Evolutionary conservation across 179 eudicot genomes (phyloP), one percentile per base, ranked within the genome.

Genomic region (Dionaea muscipula): DNA sequence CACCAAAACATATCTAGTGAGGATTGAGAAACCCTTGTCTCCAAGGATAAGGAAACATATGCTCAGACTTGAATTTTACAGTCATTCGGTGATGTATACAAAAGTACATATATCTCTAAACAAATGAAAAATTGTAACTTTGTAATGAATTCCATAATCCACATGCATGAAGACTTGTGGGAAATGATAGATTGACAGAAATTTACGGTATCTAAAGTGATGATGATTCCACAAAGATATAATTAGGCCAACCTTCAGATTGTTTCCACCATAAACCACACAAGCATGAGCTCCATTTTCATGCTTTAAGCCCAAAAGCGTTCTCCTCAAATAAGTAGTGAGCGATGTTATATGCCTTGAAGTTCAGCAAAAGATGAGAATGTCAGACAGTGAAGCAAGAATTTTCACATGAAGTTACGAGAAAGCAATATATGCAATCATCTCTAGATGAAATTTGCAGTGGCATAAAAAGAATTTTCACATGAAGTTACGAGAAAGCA

Each of bases 261-360:
- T 60, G 41, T 63, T 52, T n/a, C 66, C 43, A 37, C 91, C 95
- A 80, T 90, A 90, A 12, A 90, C 24, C 50, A 60, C 72, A 68
- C 91, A 84, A 56, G 66, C 81, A 69, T 53, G 55, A 24, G 46
- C 56, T 60, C 94, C 95, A 79, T 80, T 78, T 57, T 56, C 83
- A 80, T 86, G 95, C 73, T 73, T 81, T 59, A 90, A 63, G 39
- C 70, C 65, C 60, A 68, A 66, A 38, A 90, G 83, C 57, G 24
- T 59, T 56, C 65, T 72, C 81, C 84, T 78, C 62, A 81, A 57
- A 65, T 86, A 86, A 47, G 72, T 64, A 22, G 94, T 77, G 24
- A 90, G 90, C 26, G 95, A 80, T 23, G 75, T 46, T 22, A 82
- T 77, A 59, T 90, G 97, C 82, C 97, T 90, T 59, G 25, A 62